Evolutionary conservation across 805 yeast species (phyloP).

Genomic region (Geotrichum ghanense): DNA sequence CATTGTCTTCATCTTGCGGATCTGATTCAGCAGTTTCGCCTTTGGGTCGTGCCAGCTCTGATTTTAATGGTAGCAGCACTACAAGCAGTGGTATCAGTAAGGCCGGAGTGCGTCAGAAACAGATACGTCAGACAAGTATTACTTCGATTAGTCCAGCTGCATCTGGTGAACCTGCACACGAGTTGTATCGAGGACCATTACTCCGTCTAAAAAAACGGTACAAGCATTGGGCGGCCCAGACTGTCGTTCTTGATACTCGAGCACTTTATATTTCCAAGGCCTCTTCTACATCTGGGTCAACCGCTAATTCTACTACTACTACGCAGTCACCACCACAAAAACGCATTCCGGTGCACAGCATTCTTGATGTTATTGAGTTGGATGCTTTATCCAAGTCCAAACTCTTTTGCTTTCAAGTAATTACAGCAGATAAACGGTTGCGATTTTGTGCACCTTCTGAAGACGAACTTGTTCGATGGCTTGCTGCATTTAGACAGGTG

Average conservation of each 20-base stretch:
- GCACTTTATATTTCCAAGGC: constrained; percentile 32
- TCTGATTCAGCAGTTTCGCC: neutral
- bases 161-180: constrained; percentile 16
- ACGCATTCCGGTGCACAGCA: constrained; percentile 25
- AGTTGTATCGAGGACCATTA: constrained; percentile 34
- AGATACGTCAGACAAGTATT: neutral
- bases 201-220: constrained; percentile 31
- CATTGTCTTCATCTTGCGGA: constrained; percentile 1
- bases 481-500: constrained; percentile 32
- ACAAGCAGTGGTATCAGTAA: neutral
- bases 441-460: constrained; percentile 35
- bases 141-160: constrained; percentile 5
- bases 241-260: constrained; percentile 33
- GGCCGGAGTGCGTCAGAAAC: neutral
- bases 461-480: constrained; percentile 38
- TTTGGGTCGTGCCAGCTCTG: neutral
- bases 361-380: constrained; percentile 39
- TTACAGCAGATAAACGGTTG: constrained; percentile 35
- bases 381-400: constrained; percentile 36
- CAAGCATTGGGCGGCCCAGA: constrained; percentile 38
- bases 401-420: constrained; percentile 35
- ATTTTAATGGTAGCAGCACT: too few species aligned
- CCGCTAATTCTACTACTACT: neutral
- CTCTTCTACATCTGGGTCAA: neutral
- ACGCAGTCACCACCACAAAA: constrained; percentile 23